Evolutionary conservation across 305 asterid genomes (phyloP), one percentile per base, ranked within the genome.

Genomic region (Plantago lanceolata): DNA sequence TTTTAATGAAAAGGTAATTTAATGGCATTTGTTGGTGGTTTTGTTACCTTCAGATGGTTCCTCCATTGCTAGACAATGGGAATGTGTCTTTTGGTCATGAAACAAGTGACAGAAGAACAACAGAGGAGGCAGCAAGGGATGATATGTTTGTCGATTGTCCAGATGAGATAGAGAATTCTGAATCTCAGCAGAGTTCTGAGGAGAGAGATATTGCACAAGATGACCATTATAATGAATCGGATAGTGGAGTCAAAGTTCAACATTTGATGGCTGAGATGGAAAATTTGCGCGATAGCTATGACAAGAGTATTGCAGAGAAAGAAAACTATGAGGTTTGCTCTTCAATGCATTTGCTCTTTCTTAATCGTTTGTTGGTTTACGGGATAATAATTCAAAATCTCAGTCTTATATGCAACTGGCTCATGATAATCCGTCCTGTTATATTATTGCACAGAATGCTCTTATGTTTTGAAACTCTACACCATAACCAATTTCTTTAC

Each of bases 121-220:
- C 74, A 52, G 98, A 92, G 51, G 96, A 88, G 65, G 94, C 72
- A 57, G 86, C 72, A 59, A 85, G 77, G 71, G 96, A 92, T 52
- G 99, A 93, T 64, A 82, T 80, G 84, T 94, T 94, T 79, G 96
- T 94, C 67, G 99, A 94, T 76, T 90, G 97, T 75, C 87, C 96
- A 53, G 99, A 90, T 63, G 96, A 88, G 78, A 86, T 88, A 28
- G 97, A 89, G 75, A 71, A 56, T 77, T 81, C 89, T 26, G 97
- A 82, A 62, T 73, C 88, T 71, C 87, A 71, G 53, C 84, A 79
- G 66, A 76, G 20, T 68, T 82, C 78, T 16, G 93, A 73, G 74
- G 89, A 74, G 68, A 84, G 68, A 70, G 82, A 83, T 63, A 68
- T 60, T 55, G 66, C 19, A 29, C 61, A 47, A 68, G 82, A 75